Percentiles rank a stretch among this genome's conserved stretches.
Evolutionary conservation across 2,329 filamentous ascomycete species (phyloP).

Genomic region (Penicillium sp.): DNA sequence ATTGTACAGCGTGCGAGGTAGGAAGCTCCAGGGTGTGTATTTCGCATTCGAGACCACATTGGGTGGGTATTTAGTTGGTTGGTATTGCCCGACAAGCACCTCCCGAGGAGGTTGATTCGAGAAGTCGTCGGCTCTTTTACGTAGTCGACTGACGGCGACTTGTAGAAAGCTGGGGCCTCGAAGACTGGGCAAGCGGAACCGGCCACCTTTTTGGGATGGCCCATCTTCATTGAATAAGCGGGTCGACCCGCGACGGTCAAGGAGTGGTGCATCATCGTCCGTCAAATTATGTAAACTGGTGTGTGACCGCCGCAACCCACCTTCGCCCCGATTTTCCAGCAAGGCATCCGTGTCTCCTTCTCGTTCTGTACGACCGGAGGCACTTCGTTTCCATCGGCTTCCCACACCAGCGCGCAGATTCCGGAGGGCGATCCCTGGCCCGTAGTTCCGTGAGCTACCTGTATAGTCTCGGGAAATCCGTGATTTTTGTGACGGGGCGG

Average conservation of each 20-base stretch:
- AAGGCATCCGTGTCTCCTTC: constrained; percentile 65
- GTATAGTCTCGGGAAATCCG: constrained; percentile 29
- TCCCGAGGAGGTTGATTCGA: constrained; percentile 59
- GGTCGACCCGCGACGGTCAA: constrained; percentile 45
- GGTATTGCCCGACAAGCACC: constrained; percentile 69
- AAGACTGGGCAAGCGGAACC: constrained; percentile 64
- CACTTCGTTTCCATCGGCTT: constrained; percentile 40
- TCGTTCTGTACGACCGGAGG: constrained; percentile 31
- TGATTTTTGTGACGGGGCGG: constrained; percentile 21
- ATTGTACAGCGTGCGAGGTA: constrained; percentile 92
- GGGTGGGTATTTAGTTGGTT: constrained; percentile 72
- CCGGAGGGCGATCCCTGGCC: constrained; percentile 42
- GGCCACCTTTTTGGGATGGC: constrained; percentile 49
- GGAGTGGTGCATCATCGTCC: constrained; percentile 70
- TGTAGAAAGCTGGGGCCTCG: constrained; percentile 44
- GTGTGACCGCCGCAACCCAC: constrained; percentile 55
- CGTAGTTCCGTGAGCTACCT: constrained; percentile 27
- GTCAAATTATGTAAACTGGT: constrained; percentile 52
- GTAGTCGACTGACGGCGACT: constrained; percentile 17
- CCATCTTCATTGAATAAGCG: constrained; percentile 32
- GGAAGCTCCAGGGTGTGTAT: constrained; percentile 90
- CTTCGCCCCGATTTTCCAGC: constrained; percentile 58
- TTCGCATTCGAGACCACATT: constrained; percentile 96
- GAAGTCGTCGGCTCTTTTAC: constrained; percentile 41
- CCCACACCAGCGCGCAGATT: constrained; percentile 51